Evolutionary conservation across 495 filamentous ascomycete species (phyloP).

Genomic region (Amphirosellinia nigrospora): DNA sequence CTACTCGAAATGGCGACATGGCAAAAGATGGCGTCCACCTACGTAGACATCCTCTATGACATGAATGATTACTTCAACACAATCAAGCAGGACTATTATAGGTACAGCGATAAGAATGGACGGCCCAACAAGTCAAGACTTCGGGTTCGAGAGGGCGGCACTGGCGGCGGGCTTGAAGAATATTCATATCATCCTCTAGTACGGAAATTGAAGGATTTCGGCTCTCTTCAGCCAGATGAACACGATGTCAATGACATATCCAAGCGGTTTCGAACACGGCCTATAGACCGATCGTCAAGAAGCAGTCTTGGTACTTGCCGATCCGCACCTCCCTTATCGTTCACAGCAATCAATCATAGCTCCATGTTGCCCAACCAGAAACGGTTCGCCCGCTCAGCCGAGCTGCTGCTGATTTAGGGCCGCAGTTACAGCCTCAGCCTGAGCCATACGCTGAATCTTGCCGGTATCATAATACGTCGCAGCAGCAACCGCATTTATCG

Average conservation of each 20-base stretch:
- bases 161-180: constrained; percentile 72
- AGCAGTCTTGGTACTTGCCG: constrained; percentile 26
- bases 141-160: constrained; percentile 53
- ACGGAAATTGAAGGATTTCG: constrained; percentile 49
- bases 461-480: constrained; percentile 26
- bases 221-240: constrained; percentile 42
- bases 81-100: constrained; percentile 65
- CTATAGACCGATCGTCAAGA: constrained; percentile 34
- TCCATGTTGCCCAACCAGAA: constrained; percentile 32
- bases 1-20: constrained; percentile 66
- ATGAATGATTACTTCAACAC: constrained; percentile 71
- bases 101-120: constrained; percentile 37
- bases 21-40: constrained; percentile 74
- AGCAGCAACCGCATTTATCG: constrained; percentile 21
- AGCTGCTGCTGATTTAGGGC: constrained; percentile 28
- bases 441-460: constrained; percentile 30
- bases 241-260: constrained; percentile 38
- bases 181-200: constrained; percentile 62
- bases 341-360: constrained; percentile 58
- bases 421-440: constrained; percentile 16
- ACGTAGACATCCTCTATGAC: constrained; percentile 69
- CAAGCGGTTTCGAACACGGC: constrained; percentile 27
- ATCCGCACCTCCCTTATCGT: constrained; percentile 45
- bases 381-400: constrained; percentile 20
- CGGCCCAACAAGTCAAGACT: constrained; percentile 22